Evolutionary conservation across 345 rosid genomes (phyloP), one percentile per base, ranked within the genome.

Genomic region (Eucalyptus sideroxylon): DNA sequence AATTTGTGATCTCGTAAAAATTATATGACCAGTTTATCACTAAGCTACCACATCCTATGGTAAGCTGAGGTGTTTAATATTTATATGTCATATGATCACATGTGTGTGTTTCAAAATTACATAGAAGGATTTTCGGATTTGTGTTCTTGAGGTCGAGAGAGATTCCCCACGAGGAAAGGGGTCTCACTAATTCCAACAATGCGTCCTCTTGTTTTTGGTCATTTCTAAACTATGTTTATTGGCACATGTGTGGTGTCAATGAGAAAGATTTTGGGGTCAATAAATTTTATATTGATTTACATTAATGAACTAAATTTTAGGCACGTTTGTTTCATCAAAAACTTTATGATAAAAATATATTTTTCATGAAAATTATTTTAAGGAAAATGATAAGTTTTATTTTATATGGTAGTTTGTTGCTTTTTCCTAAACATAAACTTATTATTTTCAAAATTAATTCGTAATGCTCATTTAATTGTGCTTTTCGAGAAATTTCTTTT

Each of bases 1-100:
- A 56, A 62, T 27, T 6, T 12, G 17, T 13, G 34, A 62, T 62
- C 5, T 30, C 7, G 7, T 7, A 31, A n/a, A 65, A 65, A 65
- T 7, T 4, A 8, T 15, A 14, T 0, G 5, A n/a, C 5, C 2
- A 15, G n/a, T 65, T n/a, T 65, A 15, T 65, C 19, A n/a, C 19
- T 8, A 15, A 4, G 21, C 37, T 14, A 15, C 2, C 37, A 8
- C 3, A 5, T 16, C 16, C 11, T 8, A 65, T 65, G 21, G 6
- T 15, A 15, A 13, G 77, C 19, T 1, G 5, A 62, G 34, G 16
- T 30, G n/a, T 27, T 27, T 60, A 60, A 27, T 60, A 11, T 60
- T 60, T 60, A 26, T 60, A 60, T 60, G 67, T 27, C n/a, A 5
- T 27, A 3, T 62, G 34, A 62, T 62, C 17, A 62, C 16, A 4